Evolutionary conservation across 805 yeast species (phyloP).

Genomic region (Cyberlindnera maritima): DNA sequence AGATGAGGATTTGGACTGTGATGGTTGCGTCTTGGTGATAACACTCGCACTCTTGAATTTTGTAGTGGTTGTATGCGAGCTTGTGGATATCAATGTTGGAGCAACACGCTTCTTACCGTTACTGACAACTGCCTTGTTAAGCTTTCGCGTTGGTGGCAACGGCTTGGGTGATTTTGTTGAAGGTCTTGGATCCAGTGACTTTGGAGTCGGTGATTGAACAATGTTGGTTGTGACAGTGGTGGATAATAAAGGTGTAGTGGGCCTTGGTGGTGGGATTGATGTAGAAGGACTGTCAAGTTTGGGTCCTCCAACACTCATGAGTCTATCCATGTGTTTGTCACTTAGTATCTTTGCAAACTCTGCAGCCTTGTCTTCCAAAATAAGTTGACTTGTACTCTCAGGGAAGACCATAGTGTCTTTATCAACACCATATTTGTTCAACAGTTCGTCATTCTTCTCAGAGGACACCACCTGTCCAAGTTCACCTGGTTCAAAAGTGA

Average conservation of each 20-base stretch:
- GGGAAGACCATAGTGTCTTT: slow-evolving; percentile 82
- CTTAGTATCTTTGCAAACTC: slow-evolving; percentile 30
- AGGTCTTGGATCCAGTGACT: neutral
- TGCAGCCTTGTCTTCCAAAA: slow-evolving; percentile 63
- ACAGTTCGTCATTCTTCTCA: slow-evolving; percentile 63
- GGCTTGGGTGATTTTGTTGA: slow-evolving; percentile 3
- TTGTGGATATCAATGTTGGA: slow-evolving; percentile 59
- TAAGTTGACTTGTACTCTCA: slow-evolving; percentile 77
- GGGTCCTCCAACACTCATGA: slow-evolving; percentile 35
- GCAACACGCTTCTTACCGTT: slow-evolving; percentile 76
- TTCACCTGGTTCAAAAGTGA: slow-evolving; percentile 61
- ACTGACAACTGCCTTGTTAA: slow-evolving; percentile 58
- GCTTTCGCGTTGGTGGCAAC: slow-evolving; percentile 27
- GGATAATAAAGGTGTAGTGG: neutral
- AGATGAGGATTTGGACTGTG: slow-evolving; percentile 3
- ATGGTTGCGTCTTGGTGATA: slow-evolving; percentile 10
- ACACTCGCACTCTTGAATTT: slow-evolving; percentile 18
- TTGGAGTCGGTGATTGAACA: slow-evolving; percentile 1
- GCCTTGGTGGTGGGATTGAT: slow-evolving; percentile 6
- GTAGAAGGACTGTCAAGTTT: slow-evolving; percentile 8
- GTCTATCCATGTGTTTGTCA: slow-evolving; percentile 38
- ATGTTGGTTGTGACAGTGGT: neutral
- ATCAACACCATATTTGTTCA: slow-evolving; percentile 85
- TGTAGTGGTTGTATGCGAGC: slow-evolving; percentile 25
- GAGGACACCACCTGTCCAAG: slow-evolving; percentile 62